Evolutionary conservation across 306 rosid species (phyloP).

Genomic region (Phaseolus lunatus): DNA sequence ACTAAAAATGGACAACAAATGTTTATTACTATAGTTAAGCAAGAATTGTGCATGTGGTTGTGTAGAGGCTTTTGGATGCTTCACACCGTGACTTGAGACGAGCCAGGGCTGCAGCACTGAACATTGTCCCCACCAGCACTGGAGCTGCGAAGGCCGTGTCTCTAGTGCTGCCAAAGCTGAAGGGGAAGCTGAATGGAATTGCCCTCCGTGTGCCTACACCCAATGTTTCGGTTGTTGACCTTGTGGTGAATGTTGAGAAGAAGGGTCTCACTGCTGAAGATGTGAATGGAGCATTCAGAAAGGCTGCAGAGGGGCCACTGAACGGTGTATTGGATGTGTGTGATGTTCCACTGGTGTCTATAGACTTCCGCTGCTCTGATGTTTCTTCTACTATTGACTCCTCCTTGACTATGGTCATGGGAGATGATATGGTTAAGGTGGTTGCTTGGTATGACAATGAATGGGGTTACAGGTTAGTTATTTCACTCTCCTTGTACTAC

Average conservation of each 20-base stretch:
- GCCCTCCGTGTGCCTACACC: conserved; percentile 99
- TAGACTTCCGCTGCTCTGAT: conserved; percentile 89
- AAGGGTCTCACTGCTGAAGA: conserved; percentile 92
- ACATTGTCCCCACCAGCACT: conserved; percentile 98
- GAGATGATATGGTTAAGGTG: conserved; percentile 98
- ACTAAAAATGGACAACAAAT: not conserved
- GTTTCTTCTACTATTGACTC: conserved; percentile 95
- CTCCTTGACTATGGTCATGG: conserved; percentile 98
- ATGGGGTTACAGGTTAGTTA: conserved; percentile 97
- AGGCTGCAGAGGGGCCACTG: conserved; percentile 83
- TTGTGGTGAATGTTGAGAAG: conserved; percentile 86
- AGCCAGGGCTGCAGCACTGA: conserved; percentile 96
- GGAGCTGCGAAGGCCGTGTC: conserved; percentile 99
- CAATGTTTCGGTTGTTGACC: conserved; percentile 93
- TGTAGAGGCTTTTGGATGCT: conserved; percentile 96
- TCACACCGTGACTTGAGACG: conserved; percentile 96
- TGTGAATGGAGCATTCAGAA: conserved; percentile 93
- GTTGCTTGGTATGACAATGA: conserved; percentile 99
- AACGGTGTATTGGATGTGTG: conserved; percentile 94
- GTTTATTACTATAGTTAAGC: not conserved
- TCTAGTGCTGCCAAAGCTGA: conserved; percentile 85
- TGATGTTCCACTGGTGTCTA: conserved; percentile 91
- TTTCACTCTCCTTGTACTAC: conserved; percentile 3
- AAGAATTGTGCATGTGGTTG: conserved; percentile 21
- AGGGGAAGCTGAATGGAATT: conserved; percentile 97